Percentiles rank a stretch among this genome's conserved stretches.
phyloP scores from a whole-genome alignment of 1,284 basidiomycete species.

The Moesziomyces sp. region DNA sequence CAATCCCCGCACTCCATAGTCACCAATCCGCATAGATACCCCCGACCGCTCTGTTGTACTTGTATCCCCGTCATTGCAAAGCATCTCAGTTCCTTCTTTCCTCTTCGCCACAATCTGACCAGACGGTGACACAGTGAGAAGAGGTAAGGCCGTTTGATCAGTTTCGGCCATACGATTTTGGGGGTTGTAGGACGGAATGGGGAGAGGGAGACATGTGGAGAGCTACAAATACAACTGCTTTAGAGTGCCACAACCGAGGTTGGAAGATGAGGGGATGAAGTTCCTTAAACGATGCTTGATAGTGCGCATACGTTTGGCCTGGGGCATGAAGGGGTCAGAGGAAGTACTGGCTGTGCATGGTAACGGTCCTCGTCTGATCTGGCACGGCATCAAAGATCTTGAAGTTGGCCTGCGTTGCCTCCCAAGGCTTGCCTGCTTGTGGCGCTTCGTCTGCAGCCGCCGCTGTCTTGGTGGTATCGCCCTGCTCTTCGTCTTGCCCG shows the following conservation, averaged over 20 bases:
- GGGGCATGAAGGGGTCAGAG: constrained; percentile 4
- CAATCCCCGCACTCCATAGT: not conserved
- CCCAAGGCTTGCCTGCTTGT: constrained; percentile 23
- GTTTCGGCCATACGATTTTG: too few relatives aligned
- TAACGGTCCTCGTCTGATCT: constrained; percentile 41
- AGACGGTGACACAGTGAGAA: not conserved
- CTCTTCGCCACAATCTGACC: too few relatives aligned
- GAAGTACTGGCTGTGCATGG: constrained; percentile 46
- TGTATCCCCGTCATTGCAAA: constrained; percentile 8
- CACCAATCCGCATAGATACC: constrained; percentile 9
- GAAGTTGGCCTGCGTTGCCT: constrained; percentile 62
- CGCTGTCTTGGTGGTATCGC: constrained; percentile 18
- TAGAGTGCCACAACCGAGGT: too few relatives aligned
- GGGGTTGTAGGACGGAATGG: too few relatives aligned
- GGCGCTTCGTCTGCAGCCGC: not conserved
- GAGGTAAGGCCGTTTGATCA: too few relatives aligned
- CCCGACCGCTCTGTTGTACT: not conserved
- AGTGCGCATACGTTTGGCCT: not conserved
- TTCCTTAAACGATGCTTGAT: too few relatives aligned
- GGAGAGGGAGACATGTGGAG: not conserved
- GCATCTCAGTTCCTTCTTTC: too few relatives aligned
- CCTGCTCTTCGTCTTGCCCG: constrained; percentile 71
- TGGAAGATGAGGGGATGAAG: not conserved
- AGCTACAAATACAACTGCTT: constrained; percentile 29
- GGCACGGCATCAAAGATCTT: constrained; percentile 69